phyloP scores from a whole-genome alignment of 192 early-diverging fungal genomes.

The Backusella circina region DNA sequence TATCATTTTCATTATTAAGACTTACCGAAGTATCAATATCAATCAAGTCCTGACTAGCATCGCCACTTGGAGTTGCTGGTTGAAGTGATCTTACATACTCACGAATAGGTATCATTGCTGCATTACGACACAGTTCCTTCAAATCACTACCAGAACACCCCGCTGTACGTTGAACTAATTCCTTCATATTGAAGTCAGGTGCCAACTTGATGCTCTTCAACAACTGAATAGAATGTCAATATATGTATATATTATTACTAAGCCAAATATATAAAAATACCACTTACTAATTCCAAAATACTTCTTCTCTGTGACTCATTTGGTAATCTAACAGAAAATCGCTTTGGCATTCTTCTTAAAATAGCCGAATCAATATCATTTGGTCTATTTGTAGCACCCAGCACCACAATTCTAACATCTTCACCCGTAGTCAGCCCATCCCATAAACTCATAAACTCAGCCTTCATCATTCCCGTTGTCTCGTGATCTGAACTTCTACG shows the following conservation, averaged over 20 bases:
- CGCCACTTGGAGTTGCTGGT: constrained; percentile 11
- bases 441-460: constrained; percentile 99
- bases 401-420: constrained; percentile 62
- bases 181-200: constrained; percentile 58
- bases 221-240: constrained; percentile 50
- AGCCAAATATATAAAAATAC: background rate
- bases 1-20: background rate
- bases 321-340: constrained; percentile 84
- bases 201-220: constrained; percentile 66
- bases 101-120: constrained; percentile 92
- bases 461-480: constrained; percentile 98
- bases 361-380: constrained; percentile 98
- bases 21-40: constrained; percentile 21
- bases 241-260: background rate
- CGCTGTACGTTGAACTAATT: constrained; percentile 71
- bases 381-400: constrained; percentile 96
- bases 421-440: constrained; percentile 86
- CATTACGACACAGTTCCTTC: constrained; percentile 96
- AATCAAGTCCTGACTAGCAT: constrained; percentile 22
- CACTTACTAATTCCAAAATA: constrained; percentile 69
- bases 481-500: constrained; percentile 89
- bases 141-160: constrained; percentile 91
- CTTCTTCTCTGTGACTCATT: constrained; percentile 76
- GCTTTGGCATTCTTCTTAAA: constrained; percentile 95
- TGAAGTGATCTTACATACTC: constrained; percentile 66